phyloP scores from a whole-genome alignment of 2,329 filamentous ascomycete genomes.

The Colletotrichum sp. region DNA sequence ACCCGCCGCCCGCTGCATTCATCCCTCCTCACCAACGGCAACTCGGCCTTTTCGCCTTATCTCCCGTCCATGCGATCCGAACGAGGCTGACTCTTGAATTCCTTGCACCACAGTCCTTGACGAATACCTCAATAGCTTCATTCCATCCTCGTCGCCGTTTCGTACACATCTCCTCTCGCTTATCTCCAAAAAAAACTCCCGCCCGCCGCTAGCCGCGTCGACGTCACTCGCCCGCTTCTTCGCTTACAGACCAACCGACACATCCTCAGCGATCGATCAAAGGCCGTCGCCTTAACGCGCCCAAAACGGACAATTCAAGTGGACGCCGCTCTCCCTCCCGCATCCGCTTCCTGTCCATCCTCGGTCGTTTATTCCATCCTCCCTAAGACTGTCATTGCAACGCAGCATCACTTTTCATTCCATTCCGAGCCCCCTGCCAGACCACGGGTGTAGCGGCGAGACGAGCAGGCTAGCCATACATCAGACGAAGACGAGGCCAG shows the following conservation, averaged over 20 bases:
- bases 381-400: slow-evolving; percentile 41
- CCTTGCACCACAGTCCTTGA: neutral
- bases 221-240: slow-evolving; percentile 16
- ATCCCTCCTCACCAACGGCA: slow-evolving; percentile 6
- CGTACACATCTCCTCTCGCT: neutral
- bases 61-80: slow-evolving; percentile 7
- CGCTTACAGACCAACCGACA: slow-evolving; percentile 26
- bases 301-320: slow-evolving; percentile 57
- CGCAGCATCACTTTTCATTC: neutral
- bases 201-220: slow-evolving; percentile 18
- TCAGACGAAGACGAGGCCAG: slow-evolving; percentile 25
- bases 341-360: slow-evolving; percentile 51
- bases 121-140: slow-evolving; percentile 10
- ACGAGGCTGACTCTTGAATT: slow-evolving; percentile 12
- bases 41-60: slow-evolving; percentile 10
- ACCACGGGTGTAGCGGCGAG: slow-evolving; percentile 21
- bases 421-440: slow-evolving; percentile 4
- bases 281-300: slow-evolving; percentile 37
- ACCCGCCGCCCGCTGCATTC: slow-evolving; percentile 6
- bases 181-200: neutral
- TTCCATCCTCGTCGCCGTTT: slow-evolving; percentile 1
- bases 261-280: slow-evolving; percentile 17
- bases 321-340: slow-evolving; percentile 48
- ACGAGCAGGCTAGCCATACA: slow-evolving; percentile 25
- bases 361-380: slow-evolving; percentile 58